Conservation (phyloP, 805 yeast genomes). For the Scheffersomyces stipitis region DNA sequence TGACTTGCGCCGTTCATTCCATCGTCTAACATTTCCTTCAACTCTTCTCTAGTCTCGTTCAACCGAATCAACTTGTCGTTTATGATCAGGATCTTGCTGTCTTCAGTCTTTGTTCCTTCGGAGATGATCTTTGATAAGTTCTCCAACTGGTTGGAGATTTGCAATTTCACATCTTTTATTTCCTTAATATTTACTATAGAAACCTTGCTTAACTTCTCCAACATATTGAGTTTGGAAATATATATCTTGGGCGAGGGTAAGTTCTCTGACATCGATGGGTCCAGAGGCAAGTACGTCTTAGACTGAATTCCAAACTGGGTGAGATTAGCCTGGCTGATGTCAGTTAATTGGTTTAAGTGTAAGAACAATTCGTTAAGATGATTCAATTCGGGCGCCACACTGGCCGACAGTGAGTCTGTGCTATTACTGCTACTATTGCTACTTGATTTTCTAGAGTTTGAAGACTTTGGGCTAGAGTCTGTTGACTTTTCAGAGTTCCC, state of each 20-base stretch:
- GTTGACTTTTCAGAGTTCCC: too few species aligned
- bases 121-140: conserved; percentile 19
- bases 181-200: conserved; percentile 32
- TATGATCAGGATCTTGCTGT: conserved; percentile 31
- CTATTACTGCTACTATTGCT: background rate
- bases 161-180: conserved; percentile 25
- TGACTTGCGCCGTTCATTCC: background rate
- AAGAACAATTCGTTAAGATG: conserved; percentile 30
- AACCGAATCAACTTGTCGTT: conserved; percentile 26
- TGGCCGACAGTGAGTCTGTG: background rate
- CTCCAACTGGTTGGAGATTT: conserved; percentile 26
- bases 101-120: conserved; percentile 32
- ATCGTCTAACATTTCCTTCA: conserved; percentile 27
- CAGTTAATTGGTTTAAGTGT: conserved; percentile 26
- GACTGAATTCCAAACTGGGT: conserved; percentile 39
- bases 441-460: background rate
- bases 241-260: conserved; percentile 40
- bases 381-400: conserved; percentile 30
- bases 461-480: too few species aligned
- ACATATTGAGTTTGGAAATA: conserved; percentile 36
- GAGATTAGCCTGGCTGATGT: conserved; percentile 32
- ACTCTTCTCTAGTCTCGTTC: conserved; percentile 29
- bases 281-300: conserved; percentile 34
- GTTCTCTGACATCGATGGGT: conserved; percentile 33
- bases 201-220: conserved; percentile 37